Conservation (phyloP, 257 asterid species). For the Rubia yunnanensis region DNA sequence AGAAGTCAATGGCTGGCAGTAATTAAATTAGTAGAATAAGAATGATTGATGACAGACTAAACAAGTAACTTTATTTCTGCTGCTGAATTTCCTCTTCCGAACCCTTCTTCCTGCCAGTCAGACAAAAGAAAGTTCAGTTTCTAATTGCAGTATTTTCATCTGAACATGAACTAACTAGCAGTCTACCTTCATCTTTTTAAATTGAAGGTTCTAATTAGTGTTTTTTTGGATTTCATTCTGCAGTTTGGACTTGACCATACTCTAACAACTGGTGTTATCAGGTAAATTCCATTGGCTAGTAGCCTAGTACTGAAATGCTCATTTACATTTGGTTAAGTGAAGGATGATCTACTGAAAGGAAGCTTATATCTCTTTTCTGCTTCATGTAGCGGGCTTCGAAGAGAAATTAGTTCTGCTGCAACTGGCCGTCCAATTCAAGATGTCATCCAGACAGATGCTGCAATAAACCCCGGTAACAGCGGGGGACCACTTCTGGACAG, state of each 20-base stretch:
- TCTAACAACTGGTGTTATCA: constrained; percentile 98
- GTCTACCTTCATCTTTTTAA: constrained; percentile 13
- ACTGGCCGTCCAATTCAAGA: constrained; percentile 99
- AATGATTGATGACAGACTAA: not conserved
- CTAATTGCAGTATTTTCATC: not conserved
- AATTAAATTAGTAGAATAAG: not conserved
- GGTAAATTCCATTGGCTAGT: constrained; percentile 30
- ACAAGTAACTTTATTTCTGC: not conserved
- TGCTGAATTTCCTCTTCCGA: not conserved
- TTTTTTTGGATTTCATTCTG: constrained; percentile 13
- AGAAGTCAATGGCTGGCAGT: too few relatives aligned
- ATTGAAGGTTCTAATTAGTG: constrained; percentile 15
- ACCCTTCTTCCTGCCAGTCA: not conserved
- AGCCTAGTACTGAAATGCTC: not conserved
- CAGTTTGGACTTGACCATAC: constrained; percentile 99
- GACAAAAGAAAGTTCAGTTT: constrained; percentile 1
- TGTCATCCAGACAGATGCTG: constrained; percentile 99
- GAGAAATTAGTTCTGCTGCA: constrained; percentile 98
- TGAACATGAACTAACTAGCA: not conserved
- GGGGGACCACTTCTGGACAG: constrained; percentile 99
- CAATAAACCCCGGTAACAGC: constrained; percentile 97
- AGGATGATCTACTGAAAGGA: not conserved
- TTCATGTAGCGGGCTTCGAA: constrained; percentile 68
- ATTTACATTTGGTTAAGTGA: not conserved
- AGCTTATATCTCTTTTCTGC: not conserved